Percentiles rank a stretch among this genome's conserved stretches.
phyloP scores from a whole-genome alignment of 495 filamentous ascomycete species.

The Neurospora discreta region DNA sequence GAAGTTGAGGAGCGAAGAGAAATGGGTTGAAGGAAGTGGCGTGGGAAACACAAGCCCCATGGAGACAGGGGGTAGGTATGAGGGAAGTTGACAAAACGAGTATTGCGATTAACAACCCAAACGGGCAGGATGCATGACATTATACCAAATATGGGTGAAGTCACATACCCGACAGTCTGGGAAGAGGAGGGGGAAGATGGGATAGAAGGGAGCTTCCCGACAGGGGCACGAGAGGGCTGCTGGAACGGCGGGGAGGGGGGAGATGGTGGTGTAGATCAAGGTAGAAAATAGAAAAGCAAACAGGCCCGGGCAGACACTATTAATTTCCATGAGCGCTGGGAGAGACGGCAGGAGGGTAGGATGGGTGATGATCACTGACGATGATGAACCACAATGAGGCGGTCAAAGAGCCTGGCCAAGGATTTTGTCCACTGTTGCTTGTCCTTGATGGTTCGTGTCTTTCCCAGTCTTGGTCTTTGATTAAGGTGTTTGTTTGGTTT shows the following conservation, averaged over 20 bases:
- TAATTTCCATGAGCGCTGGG: neutral
- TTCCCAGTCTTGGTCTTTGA: neutral
- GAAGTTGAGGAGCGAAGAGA: neutral
- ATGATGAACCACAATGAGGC: neutral
- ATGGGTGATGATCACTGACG: neutral
- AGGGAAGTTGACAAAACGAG: neutral
- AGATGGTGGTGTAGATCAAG: neutral
- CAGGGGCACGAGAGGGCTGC: neutral
- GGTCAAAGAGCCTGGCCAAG: neutral
- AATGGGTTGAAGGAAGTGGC: neutral
- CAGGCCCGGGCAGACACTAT: neutral
- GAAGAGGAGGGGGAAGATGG: neutral
- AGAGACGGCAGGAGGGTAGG: neutral
- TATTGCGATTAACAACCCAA: neutral
- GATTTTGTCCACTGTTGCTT: neutral
- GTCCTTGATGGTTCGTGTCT: neutral
- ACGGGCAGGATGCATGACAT: neutral
- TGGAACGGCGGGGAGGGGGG: neutral
- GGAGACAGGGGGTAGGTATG: neutral
- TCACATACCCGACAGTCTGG: neutral
- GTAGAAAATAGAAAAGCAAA: too few species aligned
- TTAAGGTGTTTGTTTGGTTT: neutral
- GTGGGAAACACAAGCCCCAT: neutral
- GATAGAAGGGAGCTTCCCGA: neutral
- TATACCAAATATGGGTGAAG: neutral